A percentile compares a stretch with the other conserved stretches of the same genome.
Conservation (phyloP, 2,329 filamentous ascomycete genomes). For the Penicillium capsulatum region DNA sequence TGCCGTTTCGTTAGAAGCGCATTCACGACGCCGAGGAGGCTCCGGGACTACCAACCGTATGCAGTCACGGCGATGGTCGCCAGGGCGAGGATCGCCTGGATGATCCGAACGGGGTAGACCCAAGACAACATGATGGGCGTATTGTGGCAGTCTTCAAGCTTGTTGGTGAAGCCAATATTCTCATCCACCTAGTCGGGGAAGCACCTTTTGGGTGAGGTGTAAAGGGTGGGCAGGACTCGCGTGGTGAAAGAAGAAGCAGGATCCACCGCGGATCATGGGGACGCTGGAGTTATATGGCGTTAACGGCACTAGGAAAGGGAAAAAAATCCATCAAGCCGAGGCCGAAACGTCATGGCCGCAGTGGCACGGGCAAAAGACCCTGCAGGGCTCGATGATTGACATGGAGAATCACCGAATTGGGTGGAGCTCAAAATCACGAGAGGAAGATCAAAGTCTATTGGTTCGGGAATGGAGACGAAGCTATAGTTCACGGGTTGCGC, state of each 20-base stretch:
- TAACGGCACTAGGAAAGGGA: constrained; percentile 2
- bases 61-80: constrained; percentile 22
- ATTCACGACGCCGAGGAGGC: neutral
- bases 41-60: constrained; percentile 13
- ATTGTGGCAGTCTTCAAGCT: no score
- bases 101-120: constrained; percentile 22
- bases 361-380: constrained; percentile 6
- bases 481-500: neutral
- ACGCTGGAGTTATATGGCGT: constrained; percentile 6
- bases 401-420: constrained; percentile 5
- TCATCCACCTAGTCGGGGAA: no score
- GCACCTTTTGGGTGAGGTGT: neutral
- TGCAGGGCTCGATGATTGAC: constrained; percentile 5
- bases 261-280: constrained; percentile 12
- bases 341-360: constrained; percentile 13
- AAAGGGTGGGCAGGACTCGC: neutral
- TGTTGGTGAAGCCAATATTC: no score
- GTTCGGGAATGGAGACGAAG: neutral
- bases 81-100: constrained; percentile 19
- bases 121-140: constrained; percentile 19
- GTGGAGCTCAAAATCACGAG: neutral
- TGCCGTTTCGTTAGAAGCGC: constrained; percentile 5
- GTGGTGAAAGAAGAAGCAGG: constrained; percentile 4
- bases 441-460: neutral
- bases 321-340: constrained; percentile 10